phyloP scores from a whole-genome alignment of 129 eudicot genomes.

The Cynara cardunculus region DNA sequence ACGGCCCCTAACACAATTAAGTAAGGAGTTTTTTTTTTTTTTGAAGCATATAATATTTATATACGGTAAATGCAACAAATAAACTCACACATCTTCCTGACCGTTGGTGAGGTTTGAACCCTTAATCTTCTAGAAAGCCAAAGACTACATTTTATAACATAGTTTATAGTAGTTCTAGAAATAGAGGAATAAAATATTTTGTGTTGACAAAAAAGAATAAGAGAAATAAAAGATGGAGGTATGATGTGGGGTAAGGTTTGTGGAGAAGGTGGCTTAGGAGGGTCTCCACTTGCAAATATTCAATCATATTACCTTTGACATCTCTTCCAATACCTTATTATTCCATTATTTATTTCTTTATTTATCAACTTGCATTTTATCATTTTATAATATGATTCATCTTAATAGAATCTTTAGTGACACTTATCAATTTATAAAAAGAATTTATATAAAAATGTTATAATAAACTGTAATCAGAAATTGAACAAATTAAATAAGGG shows the following conservation, averaged over 20 bases:
- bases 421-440: neutral
- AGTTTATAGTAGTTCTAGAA: neutral
- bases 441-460: neutral
- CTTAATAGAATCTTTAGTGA: neutral
- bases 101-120: too few species aligned
- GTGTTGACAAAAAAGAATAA: neutral
- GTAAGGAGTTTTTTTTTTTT: too few species aligned
- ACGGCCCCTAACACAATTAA: too few species aligned
- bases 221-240: constrained; percentile 11
- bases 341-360: constrained; percentile 13
- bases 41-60: too few species aligned
- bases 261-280: constrained; percentile 27
- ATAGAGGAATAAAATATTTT: neutral
- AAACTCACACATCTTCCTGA: too few species aligned
- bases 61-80: too few species aligned
- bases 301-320: constrained; percentile 25
- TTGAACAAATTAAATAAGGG: too few species aligned
- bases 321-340: constrained; percentile 17
- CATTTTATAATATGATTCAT: neutral
- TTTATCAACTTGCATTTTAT: constrained; percentile 5
- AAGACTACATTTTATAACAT: neutral
- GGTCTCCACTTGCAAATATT: constrained; percentile 30
- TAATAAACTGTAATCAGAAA: too few species aligned
- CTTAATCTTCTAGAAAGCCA: too few species aligned
- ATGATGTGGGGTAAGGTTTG: constrained; percentile 25